Percentiles rank a stretch among this genome's conserved stretches.
phyloP scores from a whole-genome alignment of 1,284 basidiomycete species.

The Phlebopus sp. region DNA sequence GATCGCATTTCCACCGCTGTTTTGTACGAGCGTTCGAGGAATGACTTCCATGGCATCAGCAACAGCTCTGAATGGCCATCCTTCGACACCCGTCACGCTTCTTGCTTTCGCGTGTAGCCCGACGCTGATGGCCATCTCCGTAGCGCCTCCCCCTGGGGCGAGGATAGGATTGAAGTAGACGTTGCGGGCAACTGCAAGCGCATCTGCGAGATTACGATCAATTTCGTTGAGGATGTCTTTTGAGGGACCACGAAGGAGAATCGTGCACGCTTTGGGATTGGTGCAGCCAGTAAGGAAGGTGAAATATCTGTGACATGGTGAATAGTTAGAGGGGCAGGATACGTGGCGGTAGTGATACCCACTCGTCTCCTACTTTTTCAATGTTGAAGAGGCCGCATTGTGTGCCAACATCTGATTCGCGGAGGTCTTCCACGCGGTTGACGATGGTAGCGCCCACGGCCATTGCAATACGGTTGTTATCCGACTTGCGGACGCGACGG shows the following conservation, averaged over 20 bases:
- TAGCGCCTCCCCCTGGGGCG: constrained; percentile 93
- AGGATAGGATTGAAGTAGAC: constrained; percentile 94
- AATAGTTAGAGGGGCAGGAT: neutral
- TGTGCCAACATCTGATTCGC: constrained; percentile 90
- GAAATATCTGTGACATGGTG: constrained; percentile 70
- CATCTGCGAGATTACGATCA: constrained; percentile 95
- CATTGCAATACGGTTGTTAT: constrained; percentile 98
- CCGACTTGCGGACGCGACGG: constrained; percentile 94
- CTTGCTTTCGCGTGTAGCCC: constrained; percentile 85
- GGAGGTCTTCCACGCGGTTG: constrained; percentile 93
- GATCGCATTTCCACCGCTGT: constrained; percentile 94
- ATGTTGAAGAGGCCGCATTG: constrained; percentile 94
- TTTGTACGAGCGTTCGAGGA: constrained; percentile 93
- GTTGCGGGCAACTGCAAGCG: constrained; percentile 96
- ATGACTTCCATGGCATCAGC: constrained; percentile 98
- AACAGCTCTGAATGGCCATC: constrained; percentile 89
- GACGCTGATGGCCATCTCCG: constrained; percentile 96
- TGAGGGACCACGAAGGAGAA: constrained; percentile 95
- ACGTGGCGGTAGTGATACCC: constrained; percentile 24
- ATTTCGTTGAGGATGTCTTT: constrained; percentile 99
- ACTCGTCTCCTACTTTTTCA: constrained; percentile 98
- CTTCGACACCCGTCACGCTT: constrained; percentile 79
- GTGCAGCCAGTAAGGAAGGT: constrained; percentile 93
- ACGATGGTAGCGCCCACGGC: constrained; percentile 96
- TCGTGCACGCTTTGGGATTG: constrained; percentile 96